A percentile compares a stretch with the other conserved stretches of the same genome.
phyloP scores from a whole-genome alignment of 140 eudicot species.

The Ambrosia hybrid region DNA sequence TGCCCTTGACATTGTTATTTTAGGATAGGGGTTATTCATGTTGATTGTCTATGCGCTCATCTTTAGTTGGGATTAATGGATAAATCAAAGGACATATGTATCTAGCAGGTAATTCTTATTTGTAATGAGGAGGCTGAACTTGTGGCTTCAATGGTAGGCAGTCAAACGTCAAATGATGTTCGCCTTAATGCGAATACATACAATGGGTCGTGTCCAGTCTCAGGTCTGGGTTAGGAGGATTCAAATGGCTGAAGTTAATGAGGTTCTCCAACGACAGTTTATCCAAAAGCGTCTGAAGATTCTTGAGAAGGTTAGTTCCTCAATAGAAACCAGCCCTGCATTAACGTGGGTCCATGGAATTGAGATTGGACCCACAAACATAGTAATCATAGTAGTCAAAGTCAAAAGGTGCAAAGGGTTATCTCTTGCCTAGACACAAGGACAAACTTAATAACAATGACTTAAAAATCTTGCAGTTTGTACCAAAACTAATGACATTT shows the following conservation, averaged over 20 bases:
- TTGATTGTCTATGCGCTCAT: conserved; percentile 69
- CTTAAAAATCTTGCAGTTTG: too few species aligned
- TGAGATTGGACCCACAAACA: not conserved
- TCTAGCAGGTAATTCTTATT: too few species aligned
- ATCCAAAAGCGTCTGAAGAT: conserved; percentile 46
- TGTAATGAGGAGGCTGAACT: conserved; percentile 54
- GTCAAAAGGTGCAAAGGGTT: too few species aligned
- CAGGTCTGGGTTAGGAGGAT: conserved; percentile 53
- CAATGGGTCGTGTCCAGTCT: conserved; percentile 61
- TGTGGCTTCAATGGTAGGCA: conserved; percentile 54
- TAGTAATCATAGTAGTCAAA: too few species aligned
- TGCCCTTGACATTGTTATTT: conserved; percentile 55
- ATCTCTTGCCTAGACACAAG: too few species aligned
- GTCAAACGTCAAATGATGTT: conserved; percentile 60
- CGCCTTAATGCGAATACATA: conserved; percentile 55
- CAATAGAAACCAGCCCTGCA: not conserved
- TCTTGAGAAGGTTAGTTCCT: conserved; percentile 34
- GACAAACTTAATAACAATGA: too few species aligned
- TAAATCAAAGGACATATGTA: conserved; percentile 22
- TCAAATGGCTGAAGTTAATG: conserved; percentile 59
- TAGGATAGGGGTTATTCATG: conserved; percentile 19
- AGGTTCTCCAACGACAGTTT: conserved; percentile 55
- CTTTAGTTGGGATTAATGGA: conserved; percentile 30
- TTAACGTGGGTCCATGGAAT: not conserved
- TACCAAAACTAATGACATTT: too few species aligned